phyloP scores from a whole-genome alignment of 495 filamentous ascomycete species.

The Tetracladium setigerum region DNA sequence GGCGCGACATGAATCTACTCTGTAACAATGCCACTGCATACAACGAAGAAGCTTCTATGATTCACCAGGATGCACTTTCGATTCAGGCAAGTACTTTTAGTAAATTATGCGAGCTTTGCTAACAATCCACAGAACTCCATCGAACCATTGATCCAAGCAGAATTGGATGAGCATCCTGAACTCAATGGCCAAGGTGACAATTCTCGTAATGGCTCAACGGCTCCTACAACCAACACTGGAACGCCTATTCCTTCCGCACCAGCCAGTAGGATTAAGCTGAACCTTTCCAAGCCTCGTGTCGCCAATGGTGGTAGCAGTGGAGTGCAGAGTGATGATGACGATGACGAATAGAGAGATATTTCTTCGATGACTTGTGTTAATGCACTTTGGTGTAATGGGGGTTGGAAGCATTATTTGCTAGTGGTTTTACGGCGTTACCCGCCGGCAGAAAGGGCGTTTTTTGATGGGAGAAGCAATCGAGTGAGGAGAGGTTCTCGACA shows the following conservation, averaged over 20 bases:
- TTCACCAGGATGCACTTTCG: slow-evolving; percentile 85
- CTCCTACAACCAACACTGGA: slow-evolving; percentile 56
- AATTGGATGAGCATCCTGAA: slow-evolving; percentile 63
- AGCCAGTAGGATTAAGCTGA: slow-evolving; percentile 20
- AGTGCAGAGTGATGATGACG: slow-evolving; percentile 22
- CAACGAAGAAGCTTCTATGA: slow-evolving; percentile 87
- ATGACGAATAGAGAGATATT: slow-evolving; percentile 3
- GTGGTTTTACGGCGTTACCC: not conserved
- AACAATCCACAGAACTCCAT: slow-evolving; percentile 50
- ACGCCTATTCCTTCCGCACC: slow-evolving; percentile 55
- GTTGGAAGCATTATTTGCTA: not conserved
- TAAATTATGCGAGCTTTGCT: slow-evolving; percentile 17
- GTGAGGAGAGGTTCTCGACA: not conserved
- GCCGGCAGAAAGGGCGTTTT: not conserved
- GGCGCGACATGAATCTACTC: slow-evolving; percentile 71
- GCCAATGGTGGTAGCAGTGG: slow-evolving; percentile 24
- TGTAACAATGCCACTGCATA: slow-evolving; percentile 89
- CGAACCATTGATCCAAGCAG: slow-evolving; percentile 57
- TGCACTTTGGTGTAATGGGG: not conserved
- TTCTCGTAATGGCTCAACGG: slow-evolving; percentile 55
- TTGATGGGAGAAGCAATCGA: not conserved
- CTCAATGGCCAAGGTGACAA: slow-evolving; percentile 61
- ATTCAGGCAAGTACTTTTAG: slow-evolving; percentile 67
- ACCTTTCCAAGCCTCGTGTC: slow-evolving; percentile 16
- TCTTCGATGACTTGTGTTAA: not conserved